Evolutionary conservation across 2,329 filamentous ascomycete genomes (phyloP), one percentile per base, ranked within the genome.

Genomic region (Trichoderma gracile): DNA sequence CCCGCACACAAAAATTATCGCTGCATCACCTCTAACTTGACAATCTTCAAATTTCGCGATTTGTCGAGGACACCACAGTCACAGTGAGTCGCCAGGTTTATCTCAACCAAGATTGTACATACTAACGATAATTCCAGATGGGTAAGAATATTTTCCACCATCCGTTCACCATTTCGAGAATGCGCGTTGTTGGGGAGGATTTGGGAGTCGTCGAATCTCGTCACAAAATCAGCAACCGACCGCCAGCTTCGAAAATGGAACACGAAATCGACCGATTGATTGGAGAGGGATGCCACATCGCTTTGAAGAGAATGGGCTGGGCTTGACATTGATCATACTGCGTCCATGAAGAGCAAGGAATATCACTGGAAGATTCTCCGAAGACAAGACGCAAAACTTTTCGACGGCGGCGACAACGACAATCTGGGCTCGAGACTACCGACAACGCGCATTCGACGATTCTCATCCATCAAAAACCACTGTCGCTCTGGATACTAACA

Each of bases 81-180:
- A 83, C 74, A 78, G 81, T 84, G 80, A 78, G 82, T 81, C 68
- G 60, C 55, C 64, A 68, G 64, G 64, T 65, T 65, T 69, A 76
- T 73, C 77, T 71, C 77, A 76, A 77, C 75, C 71, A 74, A 5
- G 76, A 64, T 30, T 64, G 67, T 63, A 63, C 70, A 54, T 62
- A 74, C 79, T 83, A 74, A 83, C 76, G 69, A 70, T 68, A 47
- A 64, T 68, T 68, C 69, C 76, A 87, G 84, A 87, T 87, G 85
- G 84, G 85, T 87, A 86, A 86, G 84, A 75, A 71, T 40, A 66
- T 67, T 75, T 66, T 66, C 47, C 45, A 25, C 52, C 9, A 25
- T 3, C 46, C 43, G 15, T 45, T 54, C 17, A 58, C 49, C 21
- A 14, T n/a, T 47, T 15, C 55, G 49, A 64, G 52, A 60, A 64